Conservation (phyloP, 176 grass and related monocot genomes). For the Musa schizocarpa region DNA sequence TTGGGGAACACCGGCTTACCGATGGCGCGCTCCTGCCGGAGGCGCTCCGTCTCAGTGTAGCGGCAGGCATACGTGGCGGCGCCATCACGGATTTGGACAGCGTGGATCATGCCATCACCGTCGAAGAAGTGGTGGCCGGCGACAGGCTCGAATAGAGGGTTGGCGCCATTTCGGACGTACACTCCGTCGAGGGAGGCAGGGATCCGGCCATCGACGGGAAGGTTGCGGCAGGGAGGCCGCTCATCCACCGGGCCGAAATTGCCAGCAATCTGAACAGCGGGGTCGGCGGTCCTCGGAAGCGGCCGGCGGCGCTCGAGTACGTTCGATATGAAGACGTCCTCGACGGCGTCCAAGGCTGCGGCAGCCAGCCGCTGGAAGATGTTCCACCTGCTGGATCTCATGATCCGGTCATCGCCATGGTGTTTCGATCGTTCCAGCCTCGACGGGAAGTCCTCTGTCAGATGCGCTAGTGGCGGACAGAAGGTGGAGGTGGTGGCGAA, state of each 20-base stretch:
- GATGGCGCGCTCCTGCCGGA: too few relatives aligned
- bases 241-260: constrained; percentile 45
- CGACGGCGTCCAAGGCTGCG: constrained; percentile 37
- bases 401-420: too few relatives aligned
- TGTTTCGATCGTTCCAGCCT: too few relatives aligned
- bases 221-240: constrained; percentile 1
- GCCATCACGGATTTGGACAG: constrained; percentile 34
- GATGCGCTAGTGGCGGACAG: too few relatives aligned
- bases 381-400: constrained; percentile 18
- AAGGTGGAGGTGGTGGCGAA: too few relatives aligned
- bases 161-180: constrained; percentile 71
- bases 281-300: constrained; percentile 24
- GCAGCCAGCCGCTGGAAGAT: constrained; percentile 40
- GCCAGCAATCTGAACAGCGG: too few relatives aligned
- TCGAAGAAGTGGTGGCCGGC: constrained; percentile 38
- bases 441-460: too few relatives aligned
- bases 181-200: constrained; percentile 36
- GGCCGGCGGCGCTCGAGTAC: constrained; percentile 39
- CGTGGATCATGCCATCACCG: constrained; percentile 84
- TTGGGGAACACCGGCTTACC: too few relatives aligned
- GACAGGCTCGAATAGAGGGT: too few relatives aligned
- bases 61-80: constrained; percentile 24
- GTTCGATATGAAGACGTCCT: constrained; percentile 26
- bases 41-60: too few relatives aligned
- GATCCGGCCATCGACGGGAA: constrained; percentile 33